Evolutionary conservation across 371 early-diverging fungal species (phyloP), one percentile per base, ranked within the genome.

Genomic region (Apophysomyces ossiformis): DNA sequence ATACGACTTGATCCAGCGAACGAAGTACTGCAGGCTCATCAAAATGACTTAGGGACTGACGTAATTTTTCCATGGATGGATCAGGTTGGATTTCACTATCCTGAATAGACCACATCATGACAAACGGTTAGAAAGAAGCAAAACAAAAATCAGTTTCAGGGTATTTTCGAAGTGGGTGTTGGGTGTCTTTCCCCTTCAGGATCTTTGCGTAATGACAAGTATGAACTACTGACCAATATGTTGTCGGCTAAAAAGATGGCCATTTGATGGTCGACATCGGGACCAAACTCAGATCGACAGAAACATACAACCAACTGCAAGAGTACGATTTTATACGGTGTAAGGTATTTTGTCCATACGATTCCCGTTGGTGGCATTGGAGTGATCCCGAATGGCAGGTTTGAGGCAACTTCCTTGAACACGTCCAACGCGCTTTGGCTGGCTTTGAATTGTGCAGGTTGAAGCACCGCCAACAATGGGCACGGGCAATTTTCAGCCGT

Each of bases 271-370:
- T 46, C 45, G 16, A 61, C 54, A n/a, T 57, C 59, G 16, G 54
- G 26, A 35, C 65, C 57, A 12, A 71, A 58, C 41, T 43, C 60
- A 44, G 46, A 67, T 50, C 13, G 45, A 61, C 57, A 67, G 63
- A 37, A 71, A 58, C 56, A 54, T 26, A 67, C 32, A 41, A 71
- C 60, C n/a, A 71, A 56, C 11, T 60, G 54, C 13, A 67, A 47
- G 13, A 71, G 43, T 7, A 71, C 56, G 41, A 71, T 61, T 45
- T 71, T 71, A 59, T 67, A 71, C 12, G 71, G 71, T 7, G 71
- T 71, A 26, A 71, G 38, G 61, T 58, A 67, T 32, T 36, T 21
- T 5, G 66, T 65, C 12, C 70, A 66, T 56, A 65, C 58, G 35
- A 70, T 57, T 18, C 43, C 36, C 44, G 37, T 41, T 50, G 45